Evolutionary conservation across 768 basidiomycete species (phyloP), one percentile per base, ranked within the genome.

Genomic region (Mycena olivaceomarginata): DNA sequence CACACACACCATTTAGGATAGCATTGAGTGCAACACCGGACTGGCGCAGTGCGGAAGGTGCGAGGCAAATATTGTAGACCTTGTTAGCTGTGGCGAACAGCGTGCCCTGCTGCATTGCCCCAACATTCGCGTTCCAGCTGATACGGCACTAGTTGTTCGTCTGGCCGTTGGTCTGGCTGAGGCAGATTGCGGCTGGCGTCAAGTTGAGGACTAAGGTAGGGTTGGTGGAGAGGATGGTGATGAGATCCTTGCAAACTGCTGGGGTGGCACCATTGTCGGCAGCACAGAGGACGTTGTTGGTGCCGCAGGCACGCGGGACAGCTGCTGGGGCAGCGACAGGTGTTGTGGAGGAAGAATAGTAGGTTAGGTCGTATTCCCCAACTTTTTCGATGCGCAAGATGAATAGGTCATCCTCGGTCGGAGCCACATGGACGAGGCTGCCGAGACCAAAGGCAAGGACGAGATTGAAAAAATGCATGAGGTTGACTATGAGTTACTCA

Each of bases 1-100:
- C 18, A n/a, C 39, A 62, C 7, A 15, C 60, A 0, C 60, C 60
- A 11, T 56, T 56, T 15, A 56, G 53, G 8, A 20, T 8, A 56
- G 22, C 53, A 22, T 62, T 62, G 60, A 62, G 60, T 6, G 60
- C 60, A 5, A 62, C 60, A 18, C 60, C 60, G 18, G 60, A 62
- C 60, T 62, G 18, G 60, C n/a, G 18, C 39, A 20, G 18, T 1
- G 18, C 41, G 18, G 60, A 62, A 2, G 60, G 39, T 9, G 60
- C 60, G 18, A 62, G n/a, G 25, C 60, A 62, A 9, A 41, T 7
- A 11, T 41, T 62, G 60, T 20, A 62, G 37, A 62, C 39, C 60
- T 62, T 62, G 39, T 40, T 10, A 3, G 60, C 60, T 3, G 60
- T 39, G 39, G 39, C 39, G 5, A n/a, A 62, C 9, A 62, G 60